Evolutionary conservation across 1,284 basidiomycete genomes (phyloP).

Genomic region (Tetrapyrgos nigripes): DNA sequence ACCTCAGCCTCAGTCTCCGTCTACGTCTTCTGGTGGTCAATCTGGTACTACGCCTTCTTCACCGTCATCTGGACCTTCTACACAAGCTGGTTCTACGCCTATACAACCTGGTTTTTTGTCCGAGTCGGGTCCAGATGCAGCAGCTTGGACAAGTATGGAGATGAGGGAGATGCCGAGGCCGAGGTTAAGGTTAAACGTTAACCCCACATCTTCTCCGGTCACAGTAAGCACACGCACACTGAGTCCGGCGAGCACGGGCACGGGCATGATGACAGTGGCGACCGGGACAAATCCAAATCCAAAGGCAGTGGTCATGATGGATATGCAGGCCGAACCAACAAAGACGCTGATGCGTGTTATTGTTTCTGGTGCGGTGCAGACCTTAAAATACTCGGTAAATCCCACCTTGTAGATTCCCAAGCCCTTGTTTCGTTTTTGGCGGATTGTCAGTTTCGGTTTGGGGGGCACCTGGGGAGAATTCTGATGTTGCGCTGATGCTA

Average conservation of each 20-base stretch:
- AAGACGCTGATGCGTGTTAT: constrained; percentile 91
- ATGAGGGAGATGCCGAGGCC: constrained; percentile 18
- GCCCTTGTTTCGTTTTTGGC: constrained; percentile 71
- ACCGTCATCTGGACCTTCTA: too few relatives aligned
- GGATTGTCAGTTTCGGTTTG: constrained; percentile 82
- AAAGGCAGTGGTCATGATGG: too few relatives aligned
- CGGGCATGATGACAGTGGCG: too few relatives aligned
- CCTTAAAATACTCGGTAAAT: constrained; percentile 72
- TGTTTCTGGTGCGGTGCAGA: constrained; percentile 93
- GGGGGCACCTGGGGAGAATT: constrained; percentile 81
- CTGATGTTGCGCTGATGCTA: too few relatives aligned
- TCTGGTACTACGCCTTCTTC: too few relatives aligned
- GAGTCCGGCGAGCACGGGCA: too few relatives aligned
- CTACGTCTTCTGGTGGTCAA: neutral
- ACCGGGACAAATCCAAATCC: too few relatives aligned
- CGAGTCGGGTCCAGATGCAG: too few relatives aligned
- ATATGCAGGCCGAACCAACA: constrained; percentile 87
- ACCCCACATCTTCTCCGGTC: constrained; percentile 82
- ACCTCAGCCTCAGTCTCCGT: neutral
- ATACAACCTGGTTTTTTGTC: too few relatives aligned
- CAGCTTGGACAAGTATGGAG: too few relatives aligned
- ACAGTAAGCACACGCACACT: constrained; percentile 62
- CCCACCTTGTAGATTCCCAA: constrained; percentile 58
- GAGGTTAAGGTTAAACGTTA: constrained; percentile 53
- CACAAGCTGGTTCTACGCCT: too few relatives aligned